These are phyloP conservation scores for Heliamphora exappendiculata DNA, from an alignment of 148 eudicot species.

Conservation along the genomic window DNA sequence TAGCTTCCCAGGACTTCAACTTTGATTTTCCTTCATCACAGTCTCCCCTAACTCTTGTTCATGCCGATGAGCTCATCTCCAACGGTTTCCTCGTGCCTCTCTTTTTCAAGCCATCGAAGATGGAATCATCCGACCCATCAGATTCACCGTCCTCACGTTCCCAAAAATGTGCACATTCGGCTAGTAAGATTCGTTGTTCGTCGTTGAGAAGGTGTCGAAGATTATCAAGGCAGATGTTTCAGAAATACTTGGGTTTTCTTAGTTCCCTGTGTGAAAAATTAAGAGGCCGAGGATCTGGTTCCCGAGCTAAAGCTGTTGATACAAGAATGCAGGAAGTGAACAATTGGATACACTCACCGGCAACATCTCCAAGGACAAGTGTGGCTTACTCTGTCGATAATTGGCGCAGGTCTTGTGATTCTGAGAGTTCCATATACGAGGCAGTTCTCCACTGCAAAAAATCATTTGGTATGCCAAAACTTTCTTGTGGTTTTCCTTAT, in stretches of 20 bases:
- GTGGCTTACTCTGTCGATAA: slow-evolving; percentile 46
- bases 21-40: slow-evolving; percentile 43
- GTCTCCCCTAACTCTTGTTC: slow-evolving; percentile 33
- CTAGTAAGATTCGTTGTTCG: slow-evolving; percentile 34
- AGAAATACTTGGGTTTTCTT: slow-evolving; percentile 46
- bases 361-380: slow-evolving; percentile 50
- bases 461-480: slow-evolving; percentile 47
- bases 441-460: slow-evolving; percentile 94
- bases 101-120: slow-evolving; percentile 26
- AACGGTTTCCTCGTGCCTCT: slow-evolving; percentile 55
- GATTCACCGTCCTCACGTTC: slow-evolving; percentile 15
- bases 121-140: slow-evolving; percentile 20
- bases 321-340: slow-evolving; percentile 15
- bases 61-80: slow-evolving; percentile 70
- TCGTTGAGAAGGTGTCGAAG: slow-evolving; percentile 52
- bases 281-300: slow-evolving; percentile 27
- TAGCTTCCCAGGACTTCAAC: slow-evolving; percentile 40
- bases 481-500: not conserved
- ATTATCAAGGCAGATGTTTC: slow-evolving; percentile 43
- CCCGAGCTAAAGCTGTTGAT: slow-evolving; percentile 24
- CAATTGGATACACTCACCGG: slow-evolving; percentile 24
- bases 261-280: slow-evolving; percentile 41
- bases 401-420: slow-evolving; percentile 72
- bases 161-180: slow-evolving; percentile 17
- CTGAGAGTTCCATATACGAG: slow-evolving; percentile 79